Evolutionary conservation across 2,329 filamentous ascomycete genomes (phyloP).

Genomic region (Thielaviopsis punctulata): DNA sequence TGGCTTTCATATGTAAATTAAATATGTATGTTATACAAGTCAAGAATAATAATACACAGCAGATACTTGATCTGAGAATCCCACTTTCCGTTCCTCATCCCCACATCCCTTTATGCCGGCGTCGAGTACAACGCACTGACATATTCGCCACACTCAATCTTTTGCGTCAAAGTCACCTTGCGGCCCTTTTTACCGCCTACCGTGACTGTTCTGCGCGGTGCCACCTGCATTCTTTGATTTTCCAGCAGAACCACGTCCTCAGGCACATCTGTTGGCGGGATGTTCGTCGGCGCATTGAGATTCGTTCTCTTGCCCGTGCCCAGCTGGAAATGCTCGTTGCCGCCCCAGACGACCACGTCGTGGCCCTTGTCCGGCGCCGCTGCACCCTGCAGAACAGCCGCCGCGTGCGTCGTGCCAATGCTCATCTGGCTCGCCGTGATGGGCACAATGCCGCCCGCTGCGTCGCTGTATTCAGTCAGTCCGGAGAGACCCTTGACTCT

Average conservation of each 20-base stretch:
- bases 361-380: constrained; percentile 43
- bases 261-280: constrained; percentile 54
- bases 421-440: constrained; percentile 61
- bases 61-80: background rate
- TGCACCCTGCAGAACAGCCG: constrained; percentile 70
- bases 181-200: constrained; percentile 43
- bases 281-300: constrained; percentile 55
- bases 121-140: constrained; percentile 70
- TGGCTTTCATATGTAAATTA: no score
- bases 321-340: constrained; percentile 85
- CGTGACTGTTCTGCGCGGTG: constrained; percentile 54
- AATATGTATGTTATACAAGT: no score
- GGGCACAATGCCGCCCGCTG: constrained; percentile 45
- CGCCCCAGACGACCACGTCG: constrained; percentile 85
- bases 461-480: constrained; percentile 76
- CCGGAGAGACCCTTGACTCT: constrained; percentile 74
- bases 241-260: constrained; percentile 37
- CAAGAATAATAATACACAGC: background rate
- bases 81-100: background rate
- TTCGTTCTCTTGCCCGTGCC: constrained; percentile 84
- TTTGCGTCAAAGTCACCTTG: constrained; percentile 65
- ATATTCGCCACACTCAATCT: constrained; percentile 68
- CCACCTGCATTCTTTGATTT: constrained; percentile 61
- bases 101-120: background rate
- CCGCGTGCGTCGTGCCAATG: constrained; percentile 63